phyloP scores from a whole-genome alignment of 192 early-diverging fungal genomes.

The Podila epicladia region DNA sequence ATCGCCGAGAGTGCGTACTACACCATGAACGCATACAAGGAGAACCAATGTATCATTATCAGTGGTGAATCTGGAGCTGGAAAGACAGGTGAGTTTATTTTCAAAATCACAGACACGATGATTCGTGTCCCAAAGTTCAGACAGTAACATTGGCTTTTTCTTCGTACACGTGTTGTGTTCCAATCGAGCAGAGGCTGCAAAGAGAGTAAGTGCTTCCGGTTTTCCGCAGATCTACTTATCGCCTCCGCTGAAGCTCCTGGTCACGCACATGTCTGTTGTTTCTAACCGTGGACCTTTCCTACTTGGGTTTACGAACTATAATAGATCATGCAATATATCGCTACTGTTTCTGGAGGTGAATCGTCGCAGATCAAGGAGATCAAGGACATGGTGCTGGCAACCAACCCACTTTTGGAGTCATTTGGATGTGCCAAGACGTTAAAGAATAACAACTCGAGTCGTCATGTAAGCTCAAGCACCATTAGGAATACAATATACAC shows the following conservation, averaged over 20 bases:
- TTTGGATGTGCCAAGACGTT: slow-evolving; percentile 99
- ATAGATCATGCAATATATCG: slow-evolving; percentile 97
- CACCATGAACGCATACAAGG: slow-evolving; percentile 97
- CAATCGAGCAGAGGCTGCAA: slow-evolving; percentile 77
- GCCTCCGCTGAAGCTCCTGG: not conserved
- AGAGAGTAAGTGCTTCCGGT: slow-evolving; percentile 55
- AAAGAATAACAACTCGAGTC: slow-evolving; percentile 98
- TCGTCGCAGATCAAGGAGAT: slow-evolving; percentile 89
- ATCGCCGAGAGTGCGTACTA: slow-evolving; percentile 92
- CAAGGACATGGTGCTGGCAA: slow-evolving; percentile 99
- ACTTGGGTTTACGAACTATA: not conserved
- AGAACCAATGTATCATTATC: slow-evolving; percentile 99
- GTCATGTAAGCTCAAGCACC: slow-evolving; percentile 75
- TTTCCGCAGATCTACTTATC: no score
- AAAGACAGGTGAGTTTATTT: slow-evolving; percentile 65
- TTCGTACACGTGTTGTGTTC: not conserved
- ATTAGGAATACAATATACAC: not conserved
- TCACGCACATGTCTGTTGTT: not conserved
- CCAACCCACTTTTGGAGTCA: slow-evolving; percentile 96
- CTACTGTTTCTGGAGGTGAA: slow-evolving; percentile 89
- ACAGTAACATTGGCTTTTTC: not conserved
- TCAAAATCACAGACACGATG: no score
- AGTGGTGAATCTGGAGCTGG: slow-evolving; percentile 96
- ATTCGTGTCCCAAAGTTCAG: not conserved
- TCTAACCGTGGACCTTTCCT: not conserved